Conservation (phyloP, 805 yeast species). For the Teunomyces kruisii region DNA sequence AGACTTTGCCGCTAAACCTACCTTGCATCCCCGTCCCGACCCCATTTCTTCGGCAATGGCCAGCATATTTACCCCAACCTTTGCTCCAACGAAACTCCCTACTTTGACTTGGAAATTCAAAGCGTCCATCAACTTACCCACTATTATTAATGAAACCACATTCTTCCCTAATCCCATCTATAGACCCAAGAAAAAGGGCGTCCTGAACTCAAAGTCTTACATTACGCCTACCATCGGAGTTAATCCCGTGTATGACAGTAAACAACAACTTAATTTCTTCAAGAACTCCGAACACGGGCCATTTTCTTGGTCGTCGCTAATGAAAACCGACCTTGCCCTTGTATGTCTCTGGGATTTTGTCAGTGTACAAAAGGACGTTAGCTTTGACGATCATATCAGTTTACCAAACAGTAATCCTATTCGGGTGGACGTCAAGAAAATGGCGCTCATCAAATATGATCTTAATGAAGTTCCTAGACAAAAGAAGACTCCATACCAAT, state of each 20-base stretch:
- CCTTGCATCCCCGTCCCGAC: neutral
- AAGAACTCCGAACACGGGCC: constrained; percentile 1
- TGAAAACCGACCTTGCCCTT: constrained; percentile 6
- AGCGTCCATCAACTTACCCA: neutral
- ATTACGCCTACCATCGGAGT: neutral
- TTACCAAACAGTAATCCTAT: neutral
- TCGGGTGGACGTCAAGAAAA: constrained; percentile 6
- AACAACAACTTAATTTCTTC: constrained; percentile 1
- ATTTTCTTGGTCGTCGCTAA: constrained; percentile 8
- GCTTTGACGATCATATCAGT: constrained; percentile 4
- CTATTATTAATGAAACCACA: neutral
- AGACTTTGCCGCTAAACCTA: neutral
- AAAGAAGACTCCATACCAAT: constrained; percentile 1
- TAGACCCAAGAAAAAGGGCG: neutral
- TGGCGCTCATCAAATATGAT: constrained; percentile 6
- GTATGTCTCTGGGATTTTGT: constrained; percentile 5
- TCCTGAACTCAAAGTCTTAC: neutral
- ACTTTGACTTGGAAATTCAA: neutral
- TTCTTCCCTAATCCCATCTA: neutral
- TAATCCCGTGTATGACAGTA: neutral
- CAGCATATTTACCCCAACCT: neutral
- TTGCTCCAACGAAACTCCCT: neutral
- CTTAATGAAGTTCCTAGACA: neutral
- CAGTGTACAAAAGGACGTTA: neutral
- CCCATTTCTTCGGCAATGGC: constrained; percentile 1